phyloP scores from a whole-genome alignment of 768 basidiomycete genomes.

The Pisolithus tinctorius region DNA sequence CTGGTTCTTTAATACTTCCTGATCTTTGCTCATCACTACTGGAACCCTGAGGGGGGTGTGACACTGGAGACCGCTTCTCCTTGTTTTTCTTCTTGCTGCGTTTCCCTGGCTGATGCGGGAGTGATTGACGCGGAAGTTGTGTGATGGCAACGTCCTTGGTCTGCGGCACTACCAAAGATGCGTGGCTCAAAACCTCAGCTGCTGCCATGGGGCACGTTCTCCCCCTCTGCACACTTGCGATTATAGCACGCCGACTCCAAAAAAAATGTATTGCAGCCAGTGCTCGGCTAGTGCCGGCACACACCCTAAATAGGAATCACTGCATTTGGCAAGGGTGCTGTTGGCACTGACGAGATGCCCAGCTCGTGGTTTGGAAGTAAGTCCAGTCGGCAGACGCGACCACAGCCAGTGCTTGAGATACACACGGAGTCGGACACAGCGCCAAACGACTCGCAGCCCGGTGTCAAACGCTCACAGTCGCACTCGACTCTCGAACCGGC shows the following conservation, averaged over 20 bases:
- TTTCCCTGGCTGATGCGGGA: conserved; percentile 16
- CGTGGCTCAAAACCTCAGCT: conserved; percentile 10
- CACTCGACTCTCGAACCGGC: conserved; percentile 10
- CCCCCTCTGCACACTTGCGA: neutral
- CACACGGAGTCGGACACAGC: neutral
- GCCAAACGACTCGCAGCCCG: conserved; percentile 6
- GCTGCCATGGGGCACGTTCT: conserved; percentile 8
- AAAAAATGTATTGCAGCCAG: conserved; percentile 8
- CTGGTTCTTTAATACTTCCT: neutral
- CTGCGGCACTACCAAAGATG: conserved; percentile 25
- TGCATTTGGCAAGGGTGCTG: neutral
- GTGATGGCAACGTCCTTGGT: conserved; percentile 31
- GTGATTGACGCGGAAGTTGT: conserved; percentile 18
- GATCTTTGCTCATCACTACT: conserved; percentile 3
- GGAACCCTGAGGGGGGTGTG: conserved; percentile 14
- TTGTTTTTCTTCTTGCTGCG: conserved; percentile 40
- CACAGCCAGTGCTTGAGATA: neutral
- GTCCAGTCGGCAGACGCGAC: conserved; percentile 13
- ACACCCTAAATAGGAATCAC: neutral
- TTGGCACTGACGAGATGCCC: conserved; percentile 15
- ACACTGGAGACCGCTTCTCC: conserved; percentile 32
- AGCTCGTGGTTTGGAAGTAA: conserved; percentile 25
- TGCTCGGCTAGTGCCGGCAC: conserved; percentile 5
- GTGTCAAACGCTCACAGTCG: neutral
- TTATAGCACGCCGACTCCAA: neutral